These are phyloP conservation scores for Kuraishia borneana DNA, from an alignment of 805 yeast genomes.

Conservation along the genomic window DNA sequence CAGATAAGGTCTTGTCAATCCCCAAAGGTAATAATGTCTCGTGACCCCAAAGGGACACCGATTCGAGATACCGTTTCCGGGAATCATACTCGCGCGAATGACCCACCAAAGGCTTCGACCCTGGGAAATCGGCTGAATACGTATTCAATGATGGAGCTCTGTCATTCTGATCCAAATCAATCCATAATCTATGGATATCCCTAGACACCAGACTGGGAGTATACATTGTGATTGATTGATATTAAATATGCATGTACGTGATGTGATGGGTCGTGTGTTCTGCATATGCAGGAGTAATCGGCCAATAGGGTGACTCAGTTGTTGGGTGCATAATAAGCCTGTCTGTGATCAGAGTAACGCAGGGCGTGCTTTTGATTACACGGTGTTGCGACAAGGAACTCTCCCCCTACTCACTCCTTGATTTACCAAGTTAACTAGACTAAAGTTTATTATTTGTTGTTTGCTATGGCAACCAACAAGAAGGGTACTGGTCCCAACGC, in stretches of 20 bases:
- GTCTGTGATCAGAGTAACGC: too few species aligned
- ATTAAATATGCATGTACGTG: neutral
- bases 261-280: neutral
- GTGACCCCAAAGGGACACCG: conserved; percentile 34
- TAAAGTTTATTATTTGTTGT: neutral
- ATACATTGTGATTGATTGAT: conserved; percentile 22
- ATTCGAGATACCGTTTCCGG: conserved; percentile 14
- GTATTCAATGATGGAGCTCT: neutral
- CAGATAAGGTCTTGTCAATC: conserved; percentile 39
- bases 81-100: conserved; percentile 11
- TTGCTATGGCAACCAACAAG: neutral
- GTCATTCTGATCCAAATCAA: conserved; percentile 2
- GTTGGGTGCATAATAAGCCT: too few species aligned
- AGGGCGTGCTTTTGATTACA: too few species aligned
- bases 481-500: neutral
- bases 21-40: conserved; percentile 48
- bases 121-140: conserved; percentile 1
- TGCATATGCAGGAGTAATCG: too few species aligned
- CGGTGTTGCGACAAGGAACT: too few species aligned
- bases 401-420: neutral
- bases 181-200: conserved; percentile 36
- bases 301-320: too few species aligned
- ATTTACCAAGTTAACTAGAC: neutral
- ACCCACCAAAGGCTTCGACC: conserved; percentile 3
- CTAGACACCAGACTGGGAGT: conserved; percentile 34